Evolutionary conservation across 345 rosid species (phyloP).

Genomic region (Brassica juncea): DNA sequence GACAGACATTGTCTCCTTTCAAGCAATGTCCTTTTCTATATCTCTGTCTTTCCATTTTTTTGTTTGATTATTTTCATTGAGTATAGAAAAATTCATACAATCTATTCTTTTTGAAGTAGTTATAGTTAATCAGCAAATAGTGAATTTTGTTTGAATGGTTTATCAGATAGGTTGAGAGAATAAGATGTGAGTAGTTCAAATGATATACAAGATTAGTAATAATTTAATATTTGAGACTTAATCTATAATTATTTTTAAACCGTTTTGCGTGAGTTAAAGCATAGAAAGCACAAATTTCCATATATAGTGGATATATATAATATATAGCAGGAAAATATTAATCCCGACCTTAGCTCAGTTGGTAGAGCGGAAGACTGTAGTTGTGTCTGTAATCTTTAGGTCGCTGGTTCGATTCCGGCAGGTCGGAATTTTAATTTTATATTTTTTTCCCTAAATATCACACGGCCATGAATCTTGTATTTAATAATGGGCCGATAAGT

Average conservation of each 20-base stretch:
- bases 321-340: neutral
- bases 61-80: no score
- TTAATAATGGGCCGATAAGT: neutral
- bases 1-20: slow-evolving; percentile 35
- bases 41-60: neutral
- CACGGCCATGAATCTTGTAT: neutral
- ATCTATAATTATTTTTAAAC: no score
- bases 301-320: neutral
- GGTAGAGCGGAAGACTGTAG: slow-evolving; percentile 98
- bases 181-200: no score
- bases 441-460: neutral
- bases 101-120: no score
- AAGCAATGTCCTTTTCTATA: neutral
- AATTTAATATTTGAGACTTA: neutral
- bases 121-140: no score
- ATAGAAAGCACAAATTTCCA: neutral
- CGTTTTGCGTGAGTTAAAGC: neutral
- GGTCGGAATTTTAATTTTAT: neutral
- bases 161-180: no score
- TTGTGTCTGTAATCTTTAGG: neutral
- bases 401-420: slow-evolving; percentile 27
- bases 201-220: no score
- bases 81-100: no score
- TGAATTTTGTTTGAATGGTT: no score
- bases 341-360: slow-evolving; percentile 89